phyloP scores from a whole-genome alignment of 352 stramenopile species.

The Phytopythium kandeliae region DNA sequence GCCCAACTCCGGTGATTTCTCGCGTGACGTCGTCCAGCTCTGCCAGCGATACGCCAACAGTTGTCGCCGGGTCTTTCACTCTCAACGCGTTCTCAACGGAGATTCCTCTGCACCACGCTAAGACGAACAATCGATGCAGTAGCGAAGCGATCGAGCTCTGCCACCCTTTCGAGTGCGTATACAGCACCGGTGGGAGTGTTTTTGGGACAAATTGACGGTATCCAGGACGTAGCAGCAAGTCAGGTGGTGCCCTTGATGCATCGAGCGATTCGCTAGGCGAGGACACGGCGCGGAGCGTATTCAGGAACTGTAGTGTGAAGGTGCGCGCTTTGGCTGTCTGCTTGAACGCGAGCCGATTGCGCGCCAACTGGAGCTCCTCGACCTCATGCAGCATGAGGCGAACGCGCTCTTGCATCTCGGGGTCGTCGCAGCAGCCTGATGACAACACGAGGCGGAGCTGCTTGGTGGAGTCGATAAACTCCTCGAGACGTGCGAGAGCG shows the following conservation, averaged over 20 bases:
- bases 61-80: conserved; percentile 11
- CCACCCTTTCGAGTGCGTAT: conserved; percentile 30
- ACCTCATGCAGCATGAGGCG: conserved; percentile 40
- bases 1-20: conserved; percentile 12
- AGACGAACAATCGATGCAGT: conserved; percentile 29
- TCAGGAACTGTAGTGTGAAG: conserved; percentile 49
- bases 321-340: conserved; percentile 20
- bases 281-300: conserved; percentile 21
- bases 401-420: conserved; percentile 14
- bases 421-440: not conserved
- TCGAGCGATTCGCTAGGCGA: not conserved
- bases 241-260: not conserved
- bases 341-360: conserved; percentile 29
- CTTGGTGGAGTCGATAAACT: conserved; percentile 41
- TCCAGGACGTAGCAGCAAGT: not conserved
- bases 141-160: conserved; percentile 31
- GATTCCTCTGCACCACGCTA: conserved; percentile 13
- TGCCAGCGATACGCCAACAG: conserved; percentile 12
- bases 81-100: conserved; percentile 20
- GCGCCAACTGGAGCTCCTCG: conserved; percentile 21
- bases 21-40: conserved; percentile 12
- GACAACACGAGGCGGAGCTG: conserved; percentile 30
- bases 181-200: conserved; percentile 14
- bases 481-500: conserved; percentile 28
- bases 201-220: not conserved